Evolutionary conservation across 805 yeast species (phyloP).

Genomic region (Metschnikowia reukaufii): DNA sequence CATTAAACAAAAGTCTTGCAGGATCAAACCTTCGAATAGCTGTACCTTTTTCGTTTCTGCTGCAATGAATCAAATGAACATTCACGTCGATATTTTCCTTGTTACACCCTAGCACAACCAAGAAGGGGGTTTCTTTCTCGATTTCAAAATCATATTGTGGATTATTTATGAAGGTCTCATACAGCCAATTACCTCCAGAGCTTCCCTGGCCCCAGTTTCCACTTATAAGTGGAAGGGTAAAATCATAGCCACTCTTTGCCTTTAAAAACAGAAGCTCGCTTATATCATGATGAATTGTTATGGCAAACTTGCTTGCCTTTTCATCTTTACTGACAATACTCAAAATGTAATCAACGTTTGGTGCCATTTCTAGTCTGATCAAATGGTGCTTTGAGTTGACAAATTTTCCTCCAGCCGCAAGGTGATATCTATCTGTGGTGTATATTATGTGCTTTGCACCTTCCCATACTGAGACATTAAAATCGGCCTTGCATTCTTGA

Average conservation of each 20-base stretch:
- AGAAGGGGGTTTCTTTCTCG: slow-evolving; percentile 13
- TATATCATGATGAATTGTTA: slow-evolving; percentile 30
- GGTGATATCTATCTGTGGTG: slow-evolving; percentile 22
- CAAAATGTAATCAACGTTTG: slow-evolving; percentile 29
- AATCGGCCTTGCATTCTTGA: slow-evolving; percentile 5
- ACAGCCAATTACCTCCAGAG: slow-evolving; percentile 58
- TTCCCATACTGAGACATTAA: slow-evolving; percentile 16
- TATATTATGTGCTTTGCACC: slow-evolving; percentile 5
- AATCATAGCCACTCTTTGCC: slow-evolving; percentile 29
- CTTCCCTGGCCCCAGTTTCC: slow-evolving; percentile 48
- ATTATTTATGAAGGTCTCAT: slow-evolving; percentile 47
- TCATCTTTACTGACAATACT: slow-evolving; percentile 20
- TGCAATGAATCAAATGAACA: slow-evolving; percentile 46
- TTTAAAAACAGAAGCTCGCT: slow-evolving; percentile 22
- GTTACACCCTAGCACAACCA: slow-evolving; percentile 16
- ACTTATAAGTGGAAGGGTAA: slow-evolving; percentile 19
- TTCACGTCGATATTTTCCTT: slow-evolving; percentile 32
- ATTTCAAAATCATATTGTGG: slow-evolving; percentile 50
- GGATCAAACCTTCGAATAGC: slow-evolving; percentile 24
- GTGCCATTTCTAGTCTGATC: slow-evolving; percentile 28
- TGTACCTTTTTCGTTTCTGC: slow-evolving; percentile 23
- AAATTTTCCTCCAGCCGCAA: slow-evolving; percentile 22
- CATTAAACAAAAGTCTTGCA: slow-evolving; percentile 26
- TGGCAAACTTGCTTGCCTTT: slow-evolving; percentile 24
- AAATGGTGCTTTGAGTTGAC: slow-evolving; percentile 42